Evolutionary conservation across 2,329 filamentous ascomycete species (phyloP).

Genomic region (Diaporthe vaccinii): DNA sequence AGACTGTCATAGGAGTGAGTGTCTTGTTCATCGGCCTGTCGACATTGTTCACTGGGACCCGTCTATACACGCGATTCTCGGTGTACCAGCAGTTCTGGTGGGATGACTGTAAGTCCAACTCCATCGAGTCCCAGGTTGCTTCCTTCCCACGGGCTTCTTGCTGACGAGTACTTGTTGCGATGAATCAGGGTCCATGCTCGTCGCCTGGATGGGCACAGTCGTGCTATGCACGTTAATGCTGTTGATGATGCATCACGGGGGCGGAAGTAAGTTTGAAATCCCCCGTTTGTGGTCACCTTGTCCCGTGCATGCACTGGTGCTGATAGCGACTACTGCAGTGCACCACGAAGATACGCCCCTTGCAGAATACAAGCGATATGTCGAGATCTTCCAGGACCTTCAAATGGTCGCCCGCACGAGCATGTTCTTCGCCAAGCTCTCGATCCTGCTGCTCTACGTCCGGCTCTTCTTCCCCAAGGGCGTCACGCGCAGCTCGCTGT

Average conservation of each 20-base stretch:
- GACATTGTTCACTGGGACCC: constrained; percentile 37
- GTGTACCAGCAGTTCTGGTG: constrained; percentile 46
- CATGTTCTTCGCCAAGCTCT: constrained; percentile 47
- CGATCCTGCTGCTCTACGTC: constrained; percentile 53
- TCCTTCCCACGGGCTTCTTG: not conserved
- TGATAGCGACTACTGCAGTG: not conserved
- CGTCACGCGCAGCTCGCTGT: constrained; percentile 47
- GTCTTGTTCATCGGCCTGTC: not conserved
- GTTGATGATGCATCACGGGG: constrained; percentile 43
- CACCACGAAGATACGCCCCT: constrained; percentile 41
- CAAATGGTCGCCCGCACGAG: constrained; percentile 45
- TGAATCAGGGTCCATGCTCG: constrained; percentile 42
- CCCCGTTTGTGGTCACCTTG: too few species aligned
- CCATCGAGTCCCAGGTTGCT: not conserved
- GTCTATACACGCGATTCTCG: constrained; percentile 43
- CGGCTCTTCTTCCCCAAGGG: constrained; percentile 64
- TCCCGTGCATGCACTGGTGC: not conserved
- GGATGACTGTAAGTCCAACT: constrained; percentile 45
- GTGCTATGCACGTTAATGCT: constrained; percentile 41
- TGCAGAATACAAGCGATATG: constrained; percentile 38
- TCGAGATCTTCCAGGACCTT: constrained; percentile 43
- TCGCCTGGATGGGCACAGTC: constrained; percentile 44
- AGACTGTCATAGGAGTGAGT: constrained; percentile 3
- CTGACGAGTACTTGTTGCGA: constrained; percentile 4
- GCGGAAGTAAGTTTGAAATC: constrained; percentile 20